Base-by-base conservation (phyloP, 768 basidiomycete species). In the Pleurotus sapidus region DNA sequence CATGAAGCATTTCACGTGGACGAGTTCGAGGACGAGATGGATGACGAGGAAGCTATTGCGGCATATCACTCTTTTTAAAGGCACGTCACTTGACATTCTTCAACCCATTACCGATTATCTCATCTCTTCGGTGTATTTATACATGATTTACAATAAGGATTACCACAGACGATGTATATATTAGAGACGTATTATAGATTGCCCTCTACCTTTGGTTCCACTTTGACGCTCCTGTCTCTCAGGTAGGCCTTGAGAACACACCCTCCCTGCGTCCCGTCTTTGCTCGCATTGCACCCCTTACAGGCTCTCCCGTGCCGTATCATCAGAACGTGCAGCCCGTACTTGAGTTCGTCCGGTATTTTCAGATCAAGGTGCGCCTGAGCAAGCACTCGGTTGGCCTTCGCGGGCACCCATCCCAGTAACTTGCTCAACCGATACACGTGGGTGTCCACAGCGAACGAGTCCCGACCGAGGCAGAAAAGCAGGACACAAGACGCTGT, bases 381-480 rank as follows among this genome's bases (percentile, higher is more conserved):
- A 1, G 84, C 73, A 4, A 72, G 72, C 2, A 86, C 74, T 1
- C 81, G 67, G 63, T 83, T 77, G 14, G 82, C 78, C 23, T 64
- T 70, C 6, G 63, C 46, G 5, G 82, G 81, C 0, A 82, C 75
- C 81, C 82, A 82, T 0, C 76, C 78, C 9, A 84, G 68, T 5
- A 85, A 56, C 51, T 71, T 80, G 66, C 76, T 77, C 56, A 85
- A 65, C 12, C 84, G 72, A 62, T 77, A 86, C 23, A 87, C 79
- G 59, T 86, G 84, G 6, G 85, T 87, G 59, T 87, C 84, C 49
- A 87, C 85, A 0, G 85, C 82, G 56, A 86, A 86, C 0, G 82
- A 80, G 46, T 81, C 73, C n/a, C 84, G 72, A 4, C 79, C 83
- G 5, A 87, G 71, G 60, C 82, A 84, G 65, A 86, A 84, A 20